phyloP scores from a whole-genome alignment of 352 stramenopile genomes.

The Phytophthora capsici region DNA sequence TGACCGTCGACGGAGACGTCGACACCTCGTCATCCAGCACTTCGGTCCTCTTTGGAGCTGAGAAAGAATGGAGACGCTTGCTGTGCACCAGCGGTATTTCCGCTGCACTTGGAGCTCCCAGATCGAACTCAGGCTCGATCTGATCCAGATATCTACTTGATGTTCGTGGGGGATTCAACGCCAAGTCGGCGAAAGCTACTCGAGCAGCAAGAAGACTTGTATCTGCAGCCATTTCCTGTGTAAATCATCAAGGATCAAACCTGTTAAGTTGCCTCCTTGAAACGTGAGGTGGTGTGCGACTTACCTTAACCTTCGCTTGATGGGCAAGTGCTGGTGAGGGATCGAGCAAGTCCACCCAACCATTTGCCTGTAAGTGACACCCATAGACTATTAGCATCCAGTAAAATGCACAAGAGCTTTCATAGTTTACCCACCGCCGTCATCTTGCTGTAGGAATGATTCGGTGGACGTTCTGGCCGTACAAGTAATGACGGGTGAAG shows the following conservation, averaged over 20 bases:
- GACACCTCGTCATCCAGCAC: conserved; percentile 37
- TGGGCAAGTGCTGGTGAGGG: conserved; percentile 28
- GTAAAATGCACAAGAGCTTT: too few species aligned
- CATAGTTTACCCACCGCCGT: conserved; percentile 46
- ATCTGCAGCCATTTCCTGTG: conserved; percentile 19
- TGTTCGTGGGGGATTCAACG: conserved; percentile 2
- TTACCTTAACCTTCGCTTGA: conserved; percentile 35
- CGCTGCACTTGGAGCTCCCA: conserved; percentile 5
- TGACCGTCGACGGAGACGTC: conserved; percentile 42
- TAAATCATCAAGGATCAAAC: not conserved
- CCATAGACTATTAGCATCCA: not conserved
- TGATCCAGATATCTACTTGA: conserved; percentile 15
- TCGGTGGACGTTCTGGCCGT: conserved; percentile 73
- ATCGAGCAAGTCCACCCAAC: conserved; percentile 70
- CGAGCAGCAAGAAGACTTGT: conserved; percentile 11
- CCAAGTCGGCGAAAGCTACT: conserved; percentile 32
- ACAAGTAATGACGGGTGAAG: conserved; percentile 57
- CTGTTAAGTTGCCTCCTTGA: not conserved
- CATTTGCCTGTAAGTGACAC: conserved; percentile 53
- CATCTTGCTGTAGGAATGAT: conserved; percentile 82
- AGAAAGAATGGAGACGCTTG: conserved; percentile 57
- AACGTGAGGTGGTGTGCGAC: not conserved
- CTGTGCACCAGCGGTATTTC: conserved; percentile 22
- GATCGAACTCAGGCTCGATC: conserved; percentile 18
- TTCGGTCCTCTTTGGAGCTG: conserved; percentile 40